Conservation (phyloP, 306 rosid genomes). For the Benincasa hispida region DNA sequence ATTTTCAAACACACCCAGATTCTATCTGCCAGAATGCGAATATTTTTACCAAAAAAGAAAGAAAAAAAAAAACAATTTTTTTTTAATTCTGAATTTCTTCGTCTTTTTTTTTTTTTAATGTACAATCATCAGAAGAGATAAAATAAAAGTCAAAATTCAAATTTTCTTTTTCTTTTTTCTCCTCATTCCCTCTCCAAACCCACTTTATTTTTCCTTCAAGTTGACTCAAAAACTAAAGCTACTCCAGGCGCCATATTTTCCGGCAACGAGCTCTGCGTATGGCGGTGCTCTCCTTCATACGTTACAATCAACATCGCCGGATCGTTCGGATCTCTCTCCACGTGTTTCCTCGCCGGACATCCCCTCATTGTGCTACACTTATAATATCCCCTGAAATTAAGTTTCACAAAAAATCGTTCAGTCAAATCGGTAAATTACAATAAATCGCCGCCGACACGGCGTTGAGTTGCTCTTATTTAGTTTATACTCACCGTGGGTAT, state of each 20-base stretch:
- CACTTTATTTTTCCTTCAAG: constrained; percentile 7
- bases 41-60: too few relatives aligned
- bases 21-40: too few relatives aligned
- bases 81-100: neutral
- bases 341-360: constrained; percentile 92
- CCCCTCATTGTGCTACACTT: constrained; percentile 70
- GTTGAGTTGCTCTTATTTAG: neutral
- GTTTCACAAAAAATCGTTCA: neutral
- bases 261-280: constrained; percentile 36
- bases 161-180: neutral
- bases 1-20: too few relatives aligned
- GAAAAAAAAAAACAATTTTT: too few relatives aligned
- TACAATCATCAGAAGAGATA: neutral
- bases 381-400: constrained; percentile 51
- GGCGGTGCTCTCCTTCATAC: constrained; percentile 84
- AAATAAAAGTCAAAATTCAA: neutral
- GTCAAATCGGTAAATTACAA: neutral
- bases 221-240: constrained; percentile 44
- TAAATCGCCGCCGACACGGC: neutral
- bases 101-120: neutral
- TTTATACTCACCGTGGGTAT: constrained; percentile 44
- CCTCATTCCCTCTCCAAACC: neutral
- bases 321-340: constrained; percentile 69
- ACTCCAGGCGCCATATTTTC: constrained; percentile 32
- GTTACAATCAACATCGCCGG: constrained; percentile 80